These are phyloP conservation scores for Licmophora abbreviata DNA, from an alignment of 108 stramenopile genomes.

Conservation along the genomic window DNA sequence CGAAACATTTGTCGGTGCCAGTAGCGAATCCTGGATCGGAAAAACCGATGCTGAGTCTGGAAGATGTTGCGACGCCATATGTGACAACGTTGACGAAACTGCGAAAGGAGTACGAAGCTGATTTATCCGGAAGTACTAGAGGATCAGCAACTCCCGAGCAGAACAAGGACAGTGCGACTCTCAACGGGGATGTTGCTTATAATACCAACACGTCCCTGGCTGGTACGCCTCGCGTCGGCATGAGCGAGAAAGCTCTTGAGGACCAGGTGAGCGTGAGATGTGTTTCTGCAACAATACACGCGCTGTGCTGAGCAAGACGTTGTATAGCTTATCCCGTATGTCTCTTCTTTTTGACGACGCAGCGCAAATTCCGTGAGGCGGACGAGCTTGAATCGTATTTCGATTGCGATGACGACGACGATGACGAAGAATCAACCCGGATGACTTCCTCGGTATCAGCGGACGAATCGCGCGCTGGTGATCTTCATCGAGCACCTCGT, in stretches of 20 bases:
- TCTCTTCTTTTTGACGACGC: too few relatives aligned
- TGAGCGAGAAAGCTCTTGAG: slow-evolving; percentile 60
- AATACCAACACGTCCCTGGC: background rate
- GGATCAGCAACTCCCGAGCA: slow-evolving; percentile 2
- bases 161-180: slow-evolving; percentile 3
- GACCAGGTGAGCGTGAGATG: slow-evolving; percentile 51
- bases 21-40: slow-evolving; percentile 10
- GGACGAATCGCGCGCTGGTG: slow-evolving; percentile 5
- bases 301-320: too few relatives aligned
- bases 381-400: slow-evolving; percentile 84
- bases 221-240: slow-evolving; percentile 2
- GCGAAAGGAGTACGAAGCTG: slow-evolving; percentile 53
- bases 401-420: slow-evolving; percentile 54
- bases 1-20: slow-evolving; percentile 42
- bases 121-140: background rate
- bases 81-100: slow-evolving; percentile 67
- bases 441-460: too few relatives aligned
- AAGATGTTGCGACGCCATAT: slow-evolving; percentile 74
- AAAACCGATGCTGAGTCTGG: slow-evolving; percentile 29
- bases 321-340: slow-evolving; percentile 1
- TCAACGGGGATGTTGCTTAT: background rate
- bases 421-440: too few relatives aligned
- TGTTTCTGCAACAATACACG: too few relatives aligned
- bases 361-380: slow-evolving; percentile 69
- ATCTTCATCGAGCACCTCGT: slow-evolving; percentile 17